A percentile compares a stretch with the other conserved stretches of the same genome.
phyloP scores from a whole-genome alignment of 495 filamentous ascomycete species.

The Terfezia boudieri region DNA sequence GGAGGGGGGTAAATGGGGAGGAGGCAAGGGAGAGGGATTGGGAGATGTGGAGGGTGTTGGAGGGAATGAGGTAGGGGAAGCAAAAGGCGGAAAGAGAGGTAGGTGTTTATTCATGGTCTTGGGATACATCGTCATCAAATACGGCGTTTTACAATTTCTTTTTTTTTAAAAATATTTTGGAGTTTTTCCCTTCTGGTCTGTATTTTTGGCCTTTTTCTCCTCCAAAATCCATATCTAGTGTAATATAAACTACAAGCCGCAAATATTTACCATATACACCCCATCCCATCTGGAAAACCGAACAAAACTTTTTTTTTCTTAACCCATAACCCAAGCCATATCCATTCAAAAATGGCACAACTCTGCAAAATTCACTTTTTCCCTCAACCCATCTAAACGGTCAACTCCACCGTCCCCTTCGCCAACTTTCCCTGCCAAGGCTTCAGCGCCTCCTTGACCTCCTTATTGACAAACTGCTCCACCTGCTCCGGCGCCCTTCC shows the following conservation, averaged over 20 bases:
- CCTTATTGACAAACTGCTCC: conserved; percentile 32
- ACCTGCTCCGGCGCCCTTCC: conserved; percentile 39
- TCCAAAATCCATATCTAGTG: no score
- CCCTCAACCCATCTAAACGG: conserved; percentile 21
- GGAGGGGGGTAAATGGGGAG: conserved; percentile 11
- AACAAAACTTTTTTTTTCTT: no score
- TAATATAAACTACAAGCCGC: no score
- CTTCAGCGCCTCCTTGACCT: conserved; percentile 30
- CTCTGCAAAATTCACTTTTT: background rate
- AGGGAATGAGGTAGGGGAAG: conserved; percentile 2
- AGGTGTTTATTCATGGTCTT: no score
- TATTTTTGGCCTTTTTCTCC: no score
- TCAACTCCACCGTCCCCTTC: conserved; percentile 29
- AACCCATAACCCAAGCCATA: background rate
- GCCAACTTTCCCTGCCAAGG: conserved; percentile 26
- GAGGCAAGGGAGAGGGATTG: conserved; percentile 12
- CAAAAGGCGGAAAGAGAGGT: background rate
- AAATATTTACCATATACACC: no score
- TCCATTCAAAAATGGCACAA: no score
- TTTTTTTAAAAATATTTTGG: no score
- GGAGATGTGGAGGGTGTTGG: conserved; percentile 13
- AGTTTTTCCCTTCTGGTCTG: no score
- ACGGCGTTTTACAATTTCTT: no score
- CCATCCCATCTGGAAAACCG: no score
- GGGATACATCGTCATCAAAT: no score